These are phyloP conservation scores for Auriscalpium microsporum DNA, from an alignment of 768 basidiomycete genomes.

Conservation along the genomic window DNA sequence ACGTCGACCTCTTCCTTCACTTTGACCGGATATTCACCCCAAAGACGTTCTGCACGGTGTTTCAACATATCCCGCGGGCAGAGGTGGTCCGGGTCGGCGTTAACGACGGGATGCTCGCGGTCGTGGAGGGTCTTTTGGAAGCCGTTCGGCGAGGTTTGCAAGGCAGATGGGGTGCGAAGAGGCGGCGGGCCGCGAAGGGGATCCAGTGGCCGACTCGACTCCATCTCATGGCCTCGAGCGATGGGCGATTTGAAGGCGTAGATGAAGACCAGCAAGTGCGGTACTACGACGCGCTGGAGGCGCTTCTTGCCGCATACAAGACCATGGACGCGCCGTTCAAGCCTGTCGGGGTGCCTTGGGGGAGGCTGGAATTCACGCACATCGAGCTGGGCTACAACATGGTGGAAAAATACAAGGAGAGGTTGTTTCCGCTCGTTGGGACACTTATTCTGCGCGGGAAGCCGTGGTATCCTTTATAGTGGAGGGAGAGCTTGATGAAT, in stretches of 20 bases:
- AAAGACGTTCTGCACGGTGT: too few relatives aligned
- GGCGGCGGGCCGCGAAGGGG: neutral
- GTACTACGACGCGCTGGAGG: neutral
- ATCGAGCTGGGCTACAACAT: neutral
- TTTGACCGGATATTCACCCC: too few relatives aligned
- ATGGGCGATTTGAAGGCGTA: neutral
- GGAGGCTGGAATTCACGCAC: neutral
- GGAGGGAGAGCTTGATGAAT: neutral
- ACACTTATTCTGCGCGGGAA: neutral
- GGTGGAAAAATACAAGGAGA: neutral
- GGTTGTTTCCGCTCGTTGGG: neutral
- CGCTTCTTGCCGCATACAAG: neutral
- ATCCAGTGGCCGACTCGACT: neutral
- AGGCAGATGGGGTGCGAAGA: neutral
- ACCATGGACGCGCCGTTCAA: neutral
- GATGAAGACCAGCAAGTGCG: neutral
- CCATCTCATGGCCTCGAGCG: neutral
- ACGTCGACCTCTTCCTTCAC: neutral
- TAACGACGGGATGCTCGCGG: neutral
- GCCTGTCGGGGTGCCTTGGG: neutral
- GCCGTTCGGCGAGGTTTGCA: neutral
- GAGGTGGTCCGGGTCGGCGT: neutral
- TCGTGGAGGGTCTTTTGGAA: neutral
- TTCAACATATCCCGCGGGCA: too few relatives aligned
- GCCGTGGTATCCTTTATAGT: neutral